A percentile compares a stretch with the other conserved stretches of the same genome.
Evolutionary conservation across 139 green algal genomes (phyloP).

Genomic region (Edaphochlamys debaryana): DNA sequence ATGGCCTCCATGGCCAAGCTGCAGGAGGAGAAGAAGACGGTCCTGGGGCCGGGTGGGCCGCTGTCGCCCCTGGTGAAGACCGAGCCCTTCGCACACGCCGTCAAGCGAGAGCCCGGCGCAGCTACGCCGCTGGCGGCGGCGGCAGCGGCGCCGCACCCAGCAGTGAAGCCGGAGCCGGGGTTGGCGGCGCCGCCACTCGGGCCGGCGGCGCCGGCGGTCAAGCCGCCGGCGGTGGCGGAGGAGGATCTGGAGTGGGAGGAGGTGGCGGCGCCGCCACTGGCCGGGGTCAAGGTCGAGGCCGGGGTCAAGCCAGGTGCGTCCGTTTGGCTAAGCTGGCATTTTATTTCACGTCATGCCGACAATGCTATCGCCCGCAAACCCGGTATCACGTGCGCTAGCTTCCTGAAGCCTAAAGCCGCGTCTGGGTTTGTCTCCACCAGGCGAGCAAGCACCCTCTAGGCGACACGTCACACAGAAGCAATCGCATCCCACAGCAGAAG

Average conservation of each 20-base stretch:
- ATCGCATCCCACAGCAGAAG: not conserved
- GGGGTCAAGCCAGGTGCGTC: not conserved
- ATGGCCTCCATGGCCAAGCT: slow-evolving; percentile 15
- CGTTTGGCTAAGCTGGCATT: not conserved
- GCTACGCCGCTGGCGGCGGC: not conserved
- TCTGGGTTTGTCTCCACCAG: too few species aligned
- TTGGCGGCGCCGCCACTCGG: not conserved
- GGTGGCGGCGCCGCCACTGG: not conserved
- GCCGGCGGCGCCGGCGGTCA: not conserved
- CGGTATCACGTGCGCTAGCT: not conserved
- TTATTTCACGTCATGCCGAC: too few species aligned
- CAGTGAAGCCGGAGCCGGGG: not conserved
- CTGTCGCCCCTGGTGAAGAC: not conserved
- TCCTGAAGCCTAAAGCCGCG: not conserved
- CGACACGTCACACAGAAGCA: too few species aligned
- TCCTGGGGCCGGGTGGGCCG: not conserved
- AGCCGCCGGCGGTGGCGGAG: not conserved
- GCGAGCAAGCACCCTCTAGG: too few species aligned
- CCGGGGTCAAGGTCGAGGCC: not conserved
- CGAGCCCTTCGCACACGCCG: not conserved
- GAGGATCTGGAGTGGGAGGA: not conserved
- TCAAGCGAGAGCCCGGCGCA: not conserved
- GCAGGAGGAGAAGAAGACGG: slow-evolving; percentile 9
- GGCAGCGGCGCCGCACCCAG: not conserved
- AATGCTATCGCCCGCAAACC: too few species aligned